A percentile compares a stretch with the other conserved stretches of the same genome.
Evolutionary conservation across 2,329 filamentous ascomycete species (phyloP).

Genomic region (Hypoxylon sp.): DNA sequence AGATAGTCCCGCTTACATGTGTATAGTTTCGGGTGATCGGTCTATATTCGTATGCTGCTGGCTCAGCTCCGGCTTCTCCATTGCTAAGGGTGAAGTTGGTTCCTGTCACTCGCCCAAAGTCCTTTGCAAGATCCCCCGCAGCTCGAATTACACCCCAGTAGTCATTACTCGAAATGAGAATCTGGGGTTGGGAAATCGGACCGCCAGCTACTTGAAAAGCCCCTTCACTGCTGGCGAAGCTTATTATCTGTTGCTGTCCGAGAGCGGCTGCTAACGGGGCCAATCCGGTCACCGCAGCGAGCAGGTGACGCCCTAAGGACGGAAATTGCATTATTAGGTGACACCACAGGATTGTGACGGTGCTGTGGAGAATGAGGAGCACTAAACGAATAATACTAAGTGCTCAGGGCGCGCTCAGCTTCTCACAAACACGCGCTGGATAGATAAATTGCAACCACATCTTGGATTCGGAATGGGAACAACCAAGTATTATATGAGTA

Average conservation of each 20-base stretch:
- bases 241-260: constrained; percentile 52
- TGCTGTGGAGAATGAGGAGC: not conserved
- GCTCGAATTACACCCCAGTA: constrained; percentile 79
- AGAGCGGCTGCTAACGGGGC: constrained; percentile 43
- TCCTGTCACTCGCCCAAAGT: constrained; percentile 80
- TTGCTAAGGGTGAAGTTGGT: constrained; percentile 73
- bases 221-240: constrained; percentile 44
- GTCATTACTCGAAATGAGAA: constrained; percentile 71
- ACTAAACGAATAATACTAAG: not conserved
- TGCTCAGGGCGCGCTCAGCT: not conserved
- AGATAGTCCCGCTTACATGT: constrained; percentile 54
- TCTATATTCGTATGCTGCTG: constrained; percentile 60
- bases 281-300: constrained; percentile 29
- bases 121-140: constrained; percentile 75
- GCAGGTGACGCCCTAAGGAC: constrained; percentile 3
- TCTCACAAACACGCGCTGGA: constrained; percentile 1
- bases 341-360: not conserved
- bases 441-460: not conserved
- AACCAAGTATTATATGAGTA: constrained; percentile 24
- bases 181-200: constrained; percentile 53
- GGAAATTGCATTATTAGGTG: constrained; percentile 23
- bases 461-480: constrained; percentile 1
- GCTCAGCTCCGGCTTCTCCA: constrained; percentile 56
- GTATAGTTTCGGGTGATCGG: constrained; percentile 65
- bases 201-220: constrained; percentile 52